A percentile compares a stretch with the other conserved stretches of the same genome.
Evolutionary conservation across 106 monocot genomes (phyloP).

Genomic region (Apostasia shenzhenica): DNA sequence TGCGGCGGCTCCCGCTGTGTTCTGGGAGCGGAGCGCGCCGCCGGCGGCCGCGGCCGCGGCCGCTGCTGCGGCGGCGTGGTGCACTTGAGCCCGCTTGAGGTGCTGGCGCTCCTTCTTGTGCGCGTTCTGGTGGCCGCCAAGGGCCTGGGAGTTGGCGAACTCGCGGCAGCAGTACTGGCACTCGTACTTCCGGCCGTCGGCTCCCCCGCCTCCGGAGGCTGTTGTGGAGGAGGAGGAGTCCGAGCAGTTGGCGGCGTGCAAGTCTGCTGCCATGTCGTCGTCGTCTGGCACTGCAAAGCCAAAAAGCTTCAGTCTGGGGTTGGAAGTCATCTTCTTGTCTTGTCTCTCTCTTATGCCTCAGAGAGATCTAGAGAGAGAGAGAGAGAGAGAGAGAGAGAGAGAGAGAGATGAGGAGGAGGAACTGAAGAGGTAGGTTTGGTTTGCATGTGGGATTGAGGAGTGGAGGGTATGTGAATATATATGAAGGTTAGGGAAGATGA

Average conservation of each 20-base stretch:
- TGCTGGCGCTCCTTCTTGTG: constrained; percentile 33
- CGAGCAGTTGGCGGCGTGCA: not conserved
- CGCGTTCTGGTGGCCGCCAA: constrained; percentile 36
- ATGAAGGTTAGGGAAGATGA: not conserved
- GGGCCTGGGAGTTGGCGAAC: constrained; percentile 29
- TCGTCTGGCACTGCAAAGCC: constrained; percentile 31
- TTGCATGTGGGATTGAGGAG: not conserved
- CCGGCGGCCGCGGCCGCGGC: constrained; percentile 1
- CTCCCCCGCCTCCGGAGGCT: not conserved
- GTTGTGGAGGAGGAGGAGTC: not conserved
- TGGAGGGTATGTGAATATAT: not conserved
- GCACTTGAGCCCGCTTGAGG: constrained; percentile 33
- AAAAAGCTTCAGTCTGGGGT: constrained; percentile 25
- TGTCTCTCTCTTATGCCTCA: too few relatives aligned
- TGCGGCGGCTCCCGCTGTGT: not conserved
- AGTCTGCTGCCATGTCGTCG: not conserved
- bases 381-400: not conserved
- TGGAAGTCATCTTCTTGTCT: too few relatives aligned
- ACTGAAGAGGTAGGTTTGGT: not conserved
- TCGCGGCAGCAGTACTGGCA: constrained; percentile 55
- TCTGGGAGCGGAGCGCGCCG: not conserved
- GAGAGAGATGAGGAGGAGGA: not conserved
- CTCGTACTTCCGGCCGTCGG: constrained; percentile 28
- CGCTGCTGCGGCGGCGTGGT: not conserved
- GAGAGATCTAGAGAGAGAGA: not conserved